Evolutionary conservation across 345 rosid species (phyloP), one percentile per base, ranked within the genome.

Genomic region (Schrenkiella parvula): DNA sequence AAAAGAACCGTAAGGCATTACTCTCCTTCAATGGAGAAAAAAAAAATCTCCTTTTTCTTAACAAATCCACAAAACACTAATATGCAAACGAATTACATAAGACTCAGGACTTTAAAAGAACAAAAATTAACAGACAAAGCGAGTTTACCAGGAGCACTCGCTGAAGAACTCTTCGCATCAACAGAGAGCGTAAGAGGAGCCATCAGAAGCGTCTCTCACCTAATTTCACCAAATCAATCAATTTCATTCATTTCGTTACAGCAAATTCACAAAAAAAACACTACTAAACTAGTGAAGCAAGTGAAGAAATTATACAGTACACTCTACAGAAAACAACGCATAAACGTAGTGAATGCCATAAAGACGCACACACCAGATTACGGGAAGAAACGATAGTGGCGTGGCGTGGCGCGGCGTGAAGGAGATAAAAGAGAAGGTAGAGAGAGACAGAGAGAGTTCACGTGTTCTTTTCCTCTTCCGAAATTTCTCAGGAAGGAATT

Each of bases 161-260:
- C n/a, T 46, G 75, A 76, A 76, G 75, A 70, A 66, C 53, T 70
- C 53, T 69, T 76, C 22, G 37, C 71, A 70, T 76, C 79, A 76
- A 28, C 71, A 63, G 79, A 76, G 48, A 76, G 60, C 8, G 79
- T 76, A 70, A 76, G 79, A 35, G 79, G 79, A 69, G 79, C 79
- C 79, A 75, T 75, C 32, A 50, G 68, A 58, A 73, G 47, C 65
- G 37, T 32, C 54, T 38, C 46, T 41, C 28, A 61, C 74, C 70
- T 63, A n/a, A 42, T 69, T 64, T 34, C 64, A 68, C 59, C 58
- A 51, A 51, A 60, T 44, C 70, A 61, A 61, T 54, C 71, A 64
- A 46, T 55, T 41, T 34, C 74, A 43, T 22, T 74, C 35, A 19
- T 39, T 58, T 8, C 32, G 43, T 42, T 38, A 32, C 19, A 42